Conservation (phyloP, 768 basidiomycete species). For the Cantharellus cinnabarinus region DNA sequence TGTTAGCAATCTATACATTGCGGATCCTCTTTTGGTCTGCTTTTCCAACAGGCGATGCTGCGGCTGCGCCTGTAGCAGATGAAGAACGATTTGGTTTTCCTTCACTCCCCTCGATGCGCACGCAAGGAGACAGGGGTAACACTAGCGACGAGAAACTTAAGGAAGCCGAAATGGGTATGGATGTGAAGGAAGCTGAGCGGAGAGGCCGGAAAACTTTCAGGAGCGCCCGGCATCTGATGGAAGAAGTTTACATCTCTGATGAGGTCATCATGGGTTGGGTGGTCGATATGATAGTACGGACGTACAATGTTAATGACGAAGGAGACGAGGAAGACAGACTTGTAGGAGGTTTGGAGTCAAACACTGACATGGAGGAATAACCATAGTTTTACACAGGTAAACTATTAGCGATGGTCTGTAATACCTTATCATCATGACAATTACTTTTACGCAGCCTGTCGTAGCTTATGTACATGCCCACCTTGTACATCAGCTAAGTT, state of each 20-base stretch:
- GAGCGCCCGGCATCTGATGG: conserved; percentile 36
- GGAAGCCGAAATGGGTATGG: conserved; percentile 15
- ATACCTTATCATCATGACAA: too few species aligned
- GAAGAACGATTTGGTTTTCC: conserved; percentile 85
- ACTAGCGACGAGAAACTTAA: not conserved
- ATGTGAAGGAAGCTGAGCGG: conserved; percentile 46
- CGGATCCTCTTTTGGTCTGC: conserved; percentile 68
- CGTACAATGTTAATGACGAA: not conserved
- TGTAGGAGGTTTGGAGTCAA: not conserved
- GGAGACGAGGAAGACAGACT: not conserved
- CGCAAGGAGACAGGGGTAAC: not conserved
- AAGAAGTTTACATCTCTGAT: conserved; percentile 44
- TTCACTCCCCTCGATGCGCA: not conserved
- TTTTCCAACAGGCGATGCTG: conserved; percentile 42
- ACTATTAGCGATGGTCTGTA: too few species aligned
- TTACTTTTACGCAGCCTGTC: too few species aligned
- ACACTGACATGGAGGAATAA: not conserved
- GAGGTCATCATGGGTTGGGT: conserved; percentile 9
- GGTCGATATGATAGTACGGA: conserved; percentile 5
- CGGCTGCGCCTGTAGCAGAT: conserved; percentile 44
- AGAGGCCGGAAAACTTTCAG: conserved; percentile 54
- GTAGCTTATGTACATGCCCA: too few species aligned
- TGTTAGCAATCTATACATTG: conserved; percentile 64
- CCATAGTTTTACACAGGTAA: not conserved
- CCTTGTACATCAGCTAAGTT: too few species aligned